Base-by-base conservation (phyloP, 2,329 filamentous ascomycete genomes). In the Bipolaris gigantea region DNA sequence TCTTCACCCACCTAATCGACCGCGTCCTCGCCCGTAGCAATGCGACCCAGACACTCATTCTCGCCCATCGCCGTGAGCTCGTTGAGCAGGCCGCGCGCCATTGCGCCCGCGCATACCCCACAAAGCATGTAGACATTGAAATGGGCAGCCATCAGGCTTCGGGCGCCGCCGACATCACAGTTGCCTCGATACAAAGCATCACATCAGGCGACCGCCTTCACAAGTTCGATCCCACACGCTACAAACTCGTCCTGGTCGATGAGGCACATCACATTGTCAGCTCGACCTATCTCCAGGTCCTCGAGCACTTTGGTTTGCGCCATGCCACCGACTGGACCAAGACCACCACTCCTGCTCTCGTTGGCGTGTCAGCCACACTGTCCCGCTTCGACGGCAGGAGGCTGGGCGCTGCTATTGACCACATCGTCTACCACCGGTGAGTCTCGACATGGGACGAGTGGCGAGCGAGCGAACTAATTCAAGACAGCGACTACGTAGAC, bases 201-300 rank as follows among this genome's bases (percentile, higher is more conserved):
- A 85, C 82, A 7, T 95, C 90, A 5, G 84, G 85, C 11, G 84
- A 87, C 48, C 84, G 94, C 2, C 81, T 97, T n/a, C 70, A 74
- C 33, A 97, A 96, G 70, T 97, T 93, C 66, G 85, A 95, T 61
- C 89, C 92, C 0, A 74, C 73, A 0, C 79, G 79, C 7, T 97
- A 93, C 80, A 99, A 99, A 75, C 84, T 99, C 0, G 79, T 99
- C 0, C 81, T 99, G 2, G 93, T 99, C 4, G 94, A 99, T 61
- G 94, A 99, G 75, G 94, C 93, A 4, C 94, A 99, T 72, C 94
- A 99, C 74, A 96, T 97, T 48, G 92, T 97, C 40, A 89, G 94
- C 0, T 81, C 85, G 2, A 85, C 86, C 7, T 97, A 97, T 68
- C 80, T 95, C 57, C 81, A 83, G 38, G 82, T 86, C 0, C 78